A percentile compares a stretch with the other conserved stretches of the same genome.
Conservation (phyloP, 2,329 filamentous ascomycete species). For the Phialocephala sp. region DNA sequence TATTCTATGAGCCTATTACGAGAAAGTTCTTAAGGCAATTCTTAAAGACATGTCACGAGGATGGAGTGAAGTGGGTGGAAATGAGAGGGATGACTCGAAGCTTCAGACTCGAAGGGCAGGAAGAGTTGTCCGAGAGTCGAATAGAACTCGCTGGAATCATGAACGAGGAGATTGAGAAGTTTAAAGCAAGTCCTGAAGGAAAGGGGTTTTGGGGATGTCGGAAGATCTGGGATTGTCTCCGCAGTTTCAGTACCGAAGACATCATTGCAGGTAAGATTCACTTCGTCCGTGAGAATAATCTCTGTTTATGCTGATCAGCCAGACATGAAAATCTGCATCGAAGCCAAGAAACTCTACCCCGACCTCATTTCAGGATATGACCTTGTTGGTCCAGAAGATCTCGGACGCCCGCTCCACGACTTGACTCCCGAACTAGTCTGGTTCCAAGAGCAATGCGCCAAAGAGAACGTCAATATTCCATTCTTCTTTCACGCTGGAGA, state of each 20-base stretch:
- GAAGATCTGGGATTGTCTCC: slow-evolving; percentile 80
- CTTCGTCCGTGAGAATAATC: neutral
- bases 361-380: slow-evolving; percentile 84
- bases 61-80: slow-evolving; percentile 85
- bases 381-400: slow-evolving; percentile 83
- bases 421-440: slow-evolving; percentile 83
- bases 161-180: slow-evolving; percentile 75
- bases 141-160: slow-evolving; percentile 72
- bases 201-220: slow-evolving; percentile 80
- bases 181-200: slow-evolving; percentile 71
- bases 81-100: slow-evolving; percentile 69
- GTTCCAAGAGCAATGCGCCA: slow-evolving; percentile 81
- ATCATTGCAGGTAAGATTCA: slow-evolving; percentile 62
- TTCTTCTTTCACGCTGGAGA: slow-evolving; percentile 96
- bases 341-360: slow-evolving; percentile 77
- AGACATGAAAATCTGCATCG: slow-evolving; percentile 84
- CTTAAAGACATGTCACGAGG: slow-evolving; percentile 70
- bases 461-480: slow-evolving; percentile 77
- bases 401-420: slow-evolving; percentile 74
- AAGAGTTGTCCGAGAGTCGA: slow-evolving; percentile 67
- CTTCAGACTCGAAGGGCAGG: slow-evolving; percentile 65
- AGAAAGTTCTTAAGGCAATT: slow-evolving; percentile 75
- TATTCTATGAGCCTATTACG: slow-evolving; percentile 89
- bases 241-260: slow-evolving; percentile 62
- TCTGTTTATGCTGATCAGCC: neutral